phyloP scores from a whole-genome alignment of 805 yeast genomes.

The Barnettozyma sp. region DNA sequence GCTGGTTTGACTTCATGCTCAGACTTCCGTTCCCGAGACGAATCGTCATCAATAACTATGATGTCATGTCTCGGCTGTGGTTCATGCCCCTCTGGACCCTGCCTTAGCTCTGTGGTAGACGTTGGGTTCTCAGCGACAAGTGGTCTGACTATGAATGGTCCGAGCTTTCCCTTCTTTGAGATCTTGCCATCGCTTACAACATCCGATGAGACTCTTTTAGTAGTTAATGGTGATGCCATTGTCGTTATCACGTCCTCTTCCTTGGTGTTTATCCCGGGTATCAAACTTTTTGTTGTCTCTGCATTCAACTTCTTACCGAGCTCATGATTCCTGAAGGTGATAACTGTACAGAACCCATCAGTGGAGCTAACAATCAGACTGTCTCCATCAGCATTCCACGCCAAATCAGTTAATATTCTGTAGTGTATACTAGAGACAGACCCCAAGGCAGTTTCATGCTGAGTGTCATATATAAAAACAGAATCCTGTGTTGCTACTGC shows the following conservation, averaged over 20 bases:
- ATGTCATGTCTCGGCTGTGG: not conserved
- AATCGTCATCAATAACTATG: not conserved
- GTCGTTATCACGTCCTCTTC: slow-evolving; percentile 3
- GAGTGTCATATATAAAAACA: slow-evolving; percentile 77
- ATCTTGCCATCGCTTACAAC: slow-evolving; percentile 1
- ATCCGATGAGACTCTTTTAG: slow-evolving; percentile 3
- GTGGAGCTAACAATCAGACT: slow-evolving; percentile 71
- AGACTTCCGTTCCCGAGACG: too few species aligned
- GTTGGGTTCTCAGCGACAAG: too few species aligned
- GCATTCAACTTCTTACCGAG: slow-evolving; percentile 45
- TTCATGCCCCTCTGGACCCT: too few species aligned
- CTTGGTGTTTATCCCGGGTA: too few species aligned
- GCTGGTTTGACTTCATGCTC: slow-evolving; percentile 7
- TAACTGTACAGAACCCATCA: slow-evolving; percentile 83
- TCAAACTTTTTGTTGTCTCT: slow-evolving; percentile 18
- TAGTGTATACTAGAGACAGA: slow-evolving; percentile 76
- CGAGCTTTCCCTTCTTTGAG: slow-evolving; percentile 8
- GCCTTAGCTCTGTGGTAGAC: too few species aligned
- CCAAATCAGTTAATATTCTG: slow-evolving; percentile 77
- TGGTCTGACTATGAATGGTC: not conserved
- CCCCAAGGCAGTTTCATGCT: slow-evolving; percentile 59
- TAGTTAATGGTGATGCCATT: slow-evolving; percentile 1
- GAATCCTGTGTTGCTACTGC: slow-evolving; percentile 93
- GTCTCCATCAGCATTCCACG: slow-evolving; percentile 78
- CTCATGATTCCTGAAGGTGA: slow-evolving; percentile 45